Evolutionary conservation across 2,329 filamentous ascomycete species (phyloP), one percentile per base, ranked within the genome.

Genomic region (Hymenoscyphus repandus): DNA sequence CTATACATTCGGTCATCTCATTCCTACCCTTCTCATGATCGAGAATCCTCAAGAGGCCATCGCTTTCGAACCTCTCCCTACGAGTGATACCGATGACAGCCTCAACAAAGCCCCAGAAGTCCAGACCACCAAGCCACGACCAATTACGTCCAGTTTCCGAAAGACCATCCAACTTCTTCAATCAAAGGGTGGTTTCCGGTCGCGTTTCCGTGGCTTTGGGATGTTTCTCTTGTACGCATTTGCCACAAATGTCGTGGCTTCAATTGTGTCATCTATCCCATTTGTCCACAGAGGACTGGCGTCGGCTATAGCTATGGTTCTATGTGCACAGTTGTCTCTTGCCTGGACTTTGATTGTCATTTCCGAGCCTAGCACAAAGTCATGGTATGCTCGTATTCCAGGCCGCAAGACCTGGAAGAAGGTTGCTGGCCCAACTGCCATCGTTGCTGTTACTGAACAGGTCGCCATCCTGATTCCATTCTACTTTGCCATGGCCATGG

Each of bases 281-380:
- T 59, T 70, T 50, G 63, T 70, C 46, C 64, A 45, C 64, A 70
- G 57, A 57, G 70, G 66, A 22, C 36, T 87, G 49, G 72, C 74
- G 48, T 75, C 75, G 47, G 74, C 85, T 45, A 51, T 86, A 38
- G 74, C 80, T 22, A 75, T 79, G 46, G 68, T 92, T 18, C 68
- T 78, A 17, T 73, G 88, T 31, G 79, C 85, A 34, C 86, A 86
- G 62, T 68, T 92, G 52, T 79, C 82, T 66, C 79, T 91, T 59
- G 78, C 82, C 47, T 96, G 90, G 90, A 88, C 90, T 3, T 90
- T 96, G 68, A 84, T 88, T 62, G 81, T 95, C 66, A 90, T 96
- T 64, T 84, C 88, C 1, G 75, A 81, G 47, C 81, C 83, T 5
- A 84, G 79, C 50, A 64, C 74, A 43, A 78, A 79, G 66, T 72